Evolutionary conservation across 129 eudicot genomes (phyloP).

Genomic region (Artemisia argyi): DNA sequence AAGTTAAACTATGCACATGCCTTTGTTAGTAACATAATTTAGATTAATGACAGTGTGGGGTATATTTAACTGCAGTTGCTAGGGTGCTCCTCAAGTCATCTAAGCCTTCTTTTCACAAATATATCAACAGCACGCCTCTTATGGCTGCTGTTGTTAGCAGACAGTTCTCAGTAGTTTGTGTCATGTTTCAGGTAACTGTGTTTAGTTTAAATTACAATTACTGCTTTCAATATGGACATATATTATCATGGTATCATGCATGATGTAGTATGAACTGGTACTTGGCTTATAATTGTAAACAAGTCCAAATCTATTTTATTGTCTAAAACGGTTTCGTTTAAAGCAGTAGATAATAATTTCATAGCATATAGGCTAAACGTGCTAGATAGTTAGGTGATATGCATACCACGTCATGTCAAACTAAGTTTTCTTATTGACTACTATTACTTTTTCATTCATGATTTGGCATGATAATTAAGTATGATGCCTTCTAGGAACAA

Average conservation of each 20-base stretch:
- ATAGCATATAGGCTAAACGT: not conserved
- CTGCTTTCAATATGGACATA: not conserved
- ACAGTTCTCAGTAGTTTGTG: not conserved
- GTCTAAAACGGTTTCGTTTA: not conserved
- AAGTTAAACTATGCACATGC: not conserved
- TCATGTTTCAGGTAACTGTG: slow-evolving; percentile 1
- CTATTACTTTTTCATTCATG: too few relatives aligned
- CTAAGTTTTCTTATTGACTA: not conserved
- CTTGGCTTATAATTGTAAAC: not conserved
- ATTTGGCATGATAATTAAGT: too few relatives aligned
- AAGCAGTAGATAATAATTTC: not conserved
- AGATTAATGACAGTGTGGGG: slow-evolving; percentile 10
- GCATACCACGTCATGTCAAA: not conserved
- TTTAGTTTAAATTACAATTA: not conserved
- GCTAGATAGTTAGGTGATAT: not conserved
- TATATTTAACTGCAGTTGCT: not conserved
- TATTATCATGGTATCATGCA: not conserved
- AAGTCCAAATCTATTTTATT: not conserved
- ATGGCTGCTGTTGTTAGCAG: slow-evolving; percentile 18
- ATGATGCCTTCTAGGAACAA: too few relatives aligned
- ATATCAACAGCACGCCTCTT: not conserved
- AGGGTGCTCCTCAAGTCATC: slow-evolving; percentile 7
- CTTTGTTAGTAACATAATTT: not conserved
- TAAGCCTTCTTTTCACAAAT: slow-evolving; percentile 2
- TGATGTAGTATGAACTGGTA: not conserved